Conservation (phyloP, 1,139 yeast species). For the Debaryomycetaceae sp. region DNA sequence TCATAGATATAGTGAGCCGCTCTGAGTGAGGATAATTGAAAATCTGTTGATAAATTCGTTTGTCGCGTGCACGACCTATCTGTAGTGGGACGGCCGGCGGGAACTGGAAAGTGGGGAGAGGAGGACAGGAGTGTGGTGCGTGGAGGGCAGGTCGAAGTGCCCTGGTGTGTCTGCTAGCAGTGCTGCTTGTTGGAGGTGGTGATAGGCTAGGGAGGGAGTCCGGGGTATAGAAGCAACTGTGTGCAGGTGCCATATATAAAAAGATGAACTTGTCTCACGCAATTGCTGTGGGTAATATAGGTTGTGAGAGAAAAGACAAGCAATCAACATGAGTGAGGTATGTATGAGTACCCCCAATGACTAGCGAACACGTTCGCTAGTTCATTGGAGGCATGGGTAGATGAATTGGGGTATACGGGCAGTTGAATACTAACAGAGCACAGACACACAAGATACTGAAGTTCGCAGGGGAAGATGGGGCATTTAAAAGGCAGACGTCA, state of each 20-base stretch:
- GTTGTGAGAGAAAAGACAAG: too few species aligned
- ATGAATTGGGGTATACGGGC: too few species aligned
- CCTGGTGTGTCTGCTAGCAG: not conserved
- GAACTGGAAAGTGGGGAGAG: too few species aligned
- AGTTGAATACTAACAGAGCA: slow-evolving; percentile 3
- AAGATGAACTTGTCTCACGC: too few species aligned
- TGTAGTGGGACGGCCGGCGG: not conserved
- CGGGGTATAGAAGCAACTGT: too few species aligned
- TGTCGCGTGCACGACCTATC: not conserved
- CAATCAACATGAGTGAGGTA: not conserved
- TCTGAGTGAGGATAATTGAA: not conserved
- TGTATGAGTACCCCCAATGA: not conserved
- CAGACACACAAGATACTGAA: slow-evolving; percentile 29
- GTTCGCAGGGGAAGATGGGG: slow-evolving; percentile 52
- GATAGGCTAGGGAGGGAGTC: too few species aligned
- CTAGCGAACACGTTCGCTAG: too few species aligned
- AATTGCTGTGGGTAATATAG: too few species aligned
- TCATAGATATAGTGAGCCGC: slow-evolving; percentile 1
- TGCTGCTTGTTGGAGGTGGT: not conserved
- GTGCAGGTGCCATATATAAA: too few species aligned
- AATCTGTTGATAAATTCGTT: not conserved
- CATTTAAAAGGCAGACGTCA: slow-evolving; percentile 48
- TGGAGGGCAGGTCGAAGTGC: not conserved
- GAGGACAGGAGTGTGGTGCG: not conserved
- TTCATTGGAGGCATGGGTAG: too few species aligned